Evolutionary conservation across 208 protist genomes (phyloP).

Genomic region (Zelonia costaricensis): DNA sequence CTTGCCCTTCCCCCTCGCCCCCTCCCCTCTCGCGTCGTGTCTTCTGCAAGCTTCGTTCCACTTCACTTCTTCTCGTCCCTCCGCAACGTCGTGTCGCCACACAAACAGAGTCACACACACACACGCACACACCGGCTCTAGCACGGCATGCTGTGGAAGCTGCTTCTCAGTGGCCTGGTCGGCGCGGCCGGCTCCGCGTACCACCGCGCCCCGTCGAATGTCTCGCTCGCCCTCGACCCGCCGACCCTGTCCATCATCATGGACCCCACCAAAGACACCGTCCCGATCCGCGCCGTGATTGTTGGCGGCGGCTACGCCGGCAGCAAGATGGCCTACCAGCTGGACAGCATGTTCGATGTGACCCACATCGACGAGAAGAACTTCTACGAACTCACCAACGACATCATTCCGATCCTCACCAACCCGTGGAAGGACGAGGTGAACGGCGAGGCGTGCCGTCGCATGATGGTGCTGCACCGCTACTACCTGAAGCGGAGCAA

Average conservation of each 20-base stretch:
- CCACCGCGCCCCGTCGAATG: constrained; percentile 15
- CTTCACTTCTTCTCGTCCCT: too few relatives aligned
- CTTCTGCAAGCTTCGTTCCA: too few relatives aligned
- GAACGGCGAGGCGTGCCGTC: constrained; percentile 66
- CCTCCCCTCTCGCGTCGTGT: too few relatives aligned
- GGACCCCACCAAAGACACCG: constrained; percentile 77
- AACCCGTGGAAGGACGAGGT: constrained; percentile 65
- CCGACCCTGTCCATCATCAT: constrained; percentile 75
- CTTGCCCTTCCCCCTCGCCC: too few relatives aligned
- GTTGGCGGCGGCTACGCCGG: constrained; percentile 86
- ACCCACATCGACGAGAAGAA: constrained; percentile 90
- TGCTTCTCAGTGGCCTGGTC: constrained; percentile 36
- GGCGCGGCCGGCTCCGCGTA: constrained; percentile 48
- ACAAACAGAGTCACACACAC: background rate
- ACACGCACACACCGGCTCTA: background rate
- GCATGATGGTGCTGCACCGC: constrained; percentile 79
- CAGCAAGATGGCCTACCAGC: constrained; percentile 67
- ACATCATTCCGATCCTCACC: constrained; percentile 74
- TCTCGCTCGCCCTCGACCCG: constrained; percentile 50
- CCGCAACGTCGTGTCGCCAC: background rate
- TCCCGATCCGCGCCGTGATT: constrained; percentile 73
- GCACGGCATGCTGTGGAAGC: constrained; percentile 56
- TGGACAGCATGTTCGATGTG: constrained; percentile 88
- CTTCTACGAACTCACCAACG: constrained; percentile 85
- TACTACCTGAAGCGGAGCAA: constrained; percentile 89